phyloP scores from a whole-genome alignment of 495 filamentous ascomycete genomes.

The Penicillium cataractarum region DNA sequence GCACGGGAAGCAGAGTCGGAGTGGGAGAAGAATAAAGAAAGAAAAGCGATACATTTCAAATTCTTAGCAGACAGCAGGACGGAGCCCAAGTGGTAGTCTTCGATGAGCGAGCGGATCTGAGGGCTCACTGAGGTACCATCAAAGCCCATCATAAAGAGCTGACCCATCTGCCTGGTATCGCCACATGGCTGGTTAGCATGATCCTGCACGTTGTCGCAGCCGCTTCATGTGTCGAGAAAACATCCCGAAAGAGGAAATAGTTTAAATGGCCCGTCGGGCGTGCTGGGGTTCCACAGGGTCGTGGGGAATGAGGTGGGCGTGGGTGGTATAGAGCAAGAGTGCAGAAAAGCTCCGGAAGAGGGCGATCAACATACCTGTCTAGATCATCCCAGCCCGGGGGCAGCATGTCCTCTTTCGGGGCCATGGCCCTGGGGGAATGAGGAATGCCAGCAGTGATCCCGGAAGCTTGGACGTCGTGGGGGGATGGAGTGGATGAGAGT shows the following conservation, averaged over 20 bases:
- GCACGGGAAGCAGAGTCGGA: not conserved
- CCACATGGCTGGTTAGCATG: constrained; percentile 29
- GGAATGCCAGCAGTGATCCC: constrained; percentile 40
- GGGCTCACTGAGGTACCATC: constrained; percentile 86
- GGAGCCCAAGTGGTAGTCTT: constrained; percentile 82
- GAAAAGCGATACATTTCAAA: constrained; percentile 67
- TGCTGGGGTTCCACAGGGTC: constrained; percentile 27
- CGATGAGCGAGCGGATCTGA: constrained; percentile 82
- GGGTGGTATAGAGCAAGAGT: not conserved
- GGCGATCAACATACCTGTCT: constrained; percentile 47
- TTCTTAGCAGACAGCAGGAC: constrained; percentile 89
- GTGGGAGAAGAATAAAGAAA: not conserved
- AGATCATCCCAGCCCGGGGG: constrained; percentile 53
- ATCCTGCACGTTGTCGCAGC: constrained; percentile 40
- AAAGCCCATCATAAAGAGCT: constrained; percentile 95
- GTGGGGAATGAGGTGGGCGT: constrained; percentile 1
- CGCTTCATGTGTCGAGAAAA: constrained; percentile 29
- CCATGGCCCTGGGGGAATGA: constrained; percentile 48
- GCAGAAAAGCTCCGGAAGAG: constrained; percentile 15
- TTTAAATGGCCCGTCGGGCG: constrained; percentile 15
- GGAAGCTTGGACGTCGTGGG: constrained; percentile 12
- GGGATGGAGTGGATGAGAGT: constrained; percentile 5
- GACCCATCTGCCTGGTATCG: constrained; percentile 65
- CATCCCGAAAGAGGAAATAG: constrained; percentile 26
- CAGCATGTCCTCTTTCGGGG: constrained; percentile 54